Conservation (phyloP, 2,329 filamentous ascomycete genomes). For the Colletotrichum ledebouriae region DNA sequence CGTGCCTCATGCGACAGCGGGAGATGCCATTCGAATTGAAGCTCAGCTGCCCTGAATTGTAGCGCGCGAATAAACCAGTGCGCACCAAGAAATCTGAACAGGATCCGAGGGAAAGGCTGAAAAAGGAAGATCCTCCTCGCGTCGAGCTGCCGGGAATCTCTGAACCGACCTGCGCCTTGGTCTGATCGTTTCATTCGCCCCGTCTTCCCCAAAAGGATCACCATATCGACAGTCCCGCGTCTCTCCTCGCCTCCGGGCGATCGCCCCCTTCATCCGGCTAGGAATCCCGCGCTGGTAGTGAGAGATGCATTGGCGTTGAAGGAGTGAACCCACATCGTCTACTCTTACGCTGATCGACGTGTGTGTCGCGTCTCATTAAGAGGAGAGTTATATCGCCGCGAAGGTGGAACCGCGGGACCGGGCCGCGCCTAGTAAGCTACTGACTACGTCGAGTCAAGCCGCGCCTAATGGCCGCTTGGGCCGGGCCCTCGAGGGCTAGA, state of each 20-base stretch:
- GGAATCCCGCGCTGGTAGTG: neutral
- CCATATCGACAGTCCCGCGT: neutral
- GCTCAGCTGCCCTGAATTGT: no score
- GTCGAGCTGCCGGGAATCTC: constrained; percentile 6
- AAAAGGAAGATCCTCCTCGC: neutral
- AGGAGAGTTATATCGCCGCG: neutral
- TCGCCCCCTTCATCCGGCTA: neutral
- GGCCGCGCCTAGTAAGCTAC: constrained; percentile 32
- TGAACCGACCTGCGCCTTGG: neutral
- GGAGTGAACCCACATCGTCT: no score
- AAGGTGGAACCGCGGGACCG: constrained; percentile 26
- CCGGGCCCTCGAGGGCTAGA: constrained; percentile 13
- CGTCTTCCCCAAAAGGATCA: neutral
- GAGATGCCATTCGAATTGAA: no score
- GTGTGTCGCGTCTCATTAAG: neutral
- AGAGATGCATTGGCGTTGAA: neutral
- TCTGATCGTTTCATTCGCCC: neutral
- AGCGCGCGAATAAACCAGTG: no score
- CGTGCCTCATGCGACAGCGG: no score
- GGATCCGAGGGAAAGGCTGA: neutral
- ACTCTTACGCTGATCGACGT: neutral
- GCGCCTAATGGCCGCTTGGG: constrained; percentile 11
- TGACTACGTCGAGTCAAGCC: neutral
- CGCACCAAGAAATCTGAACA: no score
- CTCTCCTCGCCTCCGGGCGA: neutral